Evolutionary conservation across 129 eudicot genomes (phyloP).

Genomic region (Flaveria sonorensis): DNA sequence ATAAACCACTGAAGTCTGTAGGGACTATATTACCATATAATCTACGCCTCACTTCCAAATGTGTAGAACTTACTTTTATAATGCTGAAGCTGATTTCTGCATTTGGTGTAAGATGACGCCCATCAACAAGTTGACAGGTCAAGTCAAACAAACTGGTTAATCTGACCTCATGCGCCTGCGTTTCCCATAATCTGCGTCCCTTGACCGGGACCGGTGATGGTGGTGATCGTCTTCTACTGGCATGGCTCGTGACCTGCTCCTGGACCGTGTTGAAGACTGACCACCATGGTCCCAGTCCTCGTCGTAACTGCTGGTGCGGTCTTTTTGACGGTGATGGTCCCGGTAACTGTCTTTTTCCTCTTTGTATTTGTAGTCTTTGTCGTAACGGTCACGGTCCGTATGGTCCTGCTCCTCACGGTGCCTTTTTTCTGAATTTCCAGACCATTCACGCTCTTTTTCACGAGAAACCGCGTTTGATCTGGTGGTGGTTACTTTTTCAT

Average conservation of each 20-base stretch:
- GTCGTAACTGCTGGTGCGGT: conserved; percentile 58
- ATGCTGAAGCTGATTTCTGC: conserved; percentile 35
- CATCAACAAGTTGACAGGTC: conserved; percentile 20
- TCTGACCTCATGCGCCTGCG: conserved; percentile 81
- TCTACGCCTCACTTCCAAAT: conserved; percentile 44
- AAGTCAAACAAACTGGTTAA: conserved; percentile 30
- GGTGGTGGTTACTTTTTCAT: conserved; percentile 53
- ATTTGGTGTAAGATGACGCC: not conserved
- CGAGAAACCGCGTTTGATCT: conserved; percentile 57
- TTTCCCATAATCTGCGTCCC: conserved; percentile 88
- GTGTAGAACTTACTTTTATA: conserved; percentile 67
- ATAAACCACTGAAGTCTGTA: conserved; percentile 34
- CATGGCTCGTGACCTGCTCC: conserved; percentile 67
- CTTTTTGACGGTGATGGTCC: conserved; percentile 64
- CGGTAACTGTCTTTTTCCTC: conserved; percentile 82
- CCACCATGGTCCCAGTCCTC: conserved; percentile 84
- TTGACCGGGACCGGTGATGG: conserved; percentile 66
- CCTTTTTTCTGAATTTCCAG: conserved; percentile 8
- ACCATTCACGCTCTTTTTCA: conserved; percentile 45
- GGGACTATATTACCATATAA: conserved; percentile 18
- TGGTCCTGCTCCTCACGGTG: not conserved
- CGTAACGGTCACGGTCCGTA: not conserved
- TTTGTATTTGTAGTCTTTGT: conserved; percentile 62
- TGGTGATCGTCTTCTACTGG: conserved; percentile 56
- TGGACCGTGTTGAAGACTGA: conserved; percentile 72